phyloP scores from a whole-genome alignment of 2,329 filamentous ascomycete genomes.

The Chrysoporthe deuterocubensis region DNA sequence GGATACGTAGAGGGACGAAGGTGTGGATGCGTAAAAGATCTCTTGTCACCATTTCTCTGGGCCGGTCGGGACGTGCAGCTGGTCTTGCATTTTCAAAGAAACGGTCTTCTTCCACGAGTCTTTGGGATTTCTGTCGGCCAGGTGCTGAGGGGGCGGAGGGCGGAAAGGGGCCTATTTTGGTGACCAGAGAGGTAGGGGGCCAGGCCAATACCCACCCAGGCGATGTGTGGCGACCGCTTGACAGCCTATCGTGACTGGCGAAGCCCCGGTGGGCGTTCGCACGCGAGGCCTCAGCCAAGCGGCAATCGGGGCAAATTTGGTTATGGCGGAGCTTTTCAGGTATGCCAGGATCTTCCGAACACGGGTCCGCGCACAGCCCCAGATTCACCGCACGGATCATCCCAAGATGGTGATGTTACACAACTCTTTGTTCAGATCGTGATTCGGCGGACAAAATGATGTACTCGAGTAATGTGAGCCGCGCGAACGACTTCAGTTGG shows the following conservation, averaged over 20 bases:
- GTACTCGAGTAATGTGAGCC: not conserved
- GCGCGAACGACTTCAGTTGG: not conserved
- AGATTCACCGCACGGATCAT: not conserved
- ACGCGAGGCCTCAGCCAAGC: not conserved
- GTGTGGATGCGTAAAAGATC: not conserved
- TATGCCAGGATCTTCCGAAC: not conserved
- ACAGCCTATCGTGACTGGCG: not conserved
- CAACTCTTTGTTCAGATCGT: not conserved
- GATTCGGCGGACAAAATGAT: too few relatives aligned
- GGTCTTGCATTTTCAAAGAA: not conserved
- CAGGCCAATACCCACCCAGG: not conserved
- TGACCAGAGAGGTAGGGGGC: not conserved
- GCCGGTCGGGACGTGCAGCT: not conserved
- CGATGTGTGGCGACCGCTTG: too few relatives aligned
- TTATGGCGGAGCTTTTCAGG: not conserved
- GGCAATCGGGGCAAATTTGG: not conserved
- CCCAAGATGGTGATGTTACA: not conserved
- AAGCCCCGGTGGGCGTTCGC: not conserved
- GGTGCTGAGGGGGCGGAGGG: not conserved
- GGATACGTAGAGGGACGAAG: not conserved
- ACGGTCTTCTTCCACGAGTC: not conserved
- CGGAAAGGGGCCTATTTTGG: not conserved
- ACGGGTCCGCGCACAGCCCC: not conserved
- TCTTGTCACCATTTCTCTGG: too few relatives aligned
- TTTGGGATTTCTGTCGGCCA: not conserved